Base-by-base conservation (phyloP, 1,284 basidiomycete species). In the Trametes polyzona region DNA sequence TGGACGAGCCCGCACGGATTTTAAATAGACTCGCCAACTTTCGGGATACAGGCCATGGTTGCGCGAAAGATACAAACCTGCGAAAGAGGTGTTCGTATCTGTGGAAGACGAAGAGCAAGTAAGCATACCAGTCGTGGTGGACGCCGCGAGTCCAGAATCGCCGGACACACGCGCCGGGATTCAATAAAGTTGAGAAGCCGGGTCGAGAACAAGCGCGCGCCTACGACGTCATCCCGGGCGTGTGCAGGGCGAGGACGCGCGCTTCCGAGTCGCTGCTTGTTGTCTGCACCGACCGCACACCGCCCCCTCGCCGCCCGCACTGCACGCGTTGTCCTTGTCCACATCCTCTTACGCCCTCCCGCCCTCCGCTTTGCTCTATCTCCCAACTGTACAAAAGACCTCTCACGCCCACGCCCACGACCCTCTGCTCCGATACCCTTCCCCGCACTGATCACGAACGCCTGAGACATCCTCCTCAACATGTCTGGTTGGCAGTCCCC, bases 401-500 rank as follows among this genome's bases (percentile, higher is more conserved):
- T n/a, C n/a, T n/a, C 26, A 14, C 41, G 26, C 19, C 29, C 24
- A 17, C 26, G 24, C 26, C 26, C n/a, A n/a, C n/a, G n/a, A n/a
- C n/a, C n/a, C n/a, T n/a, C n/a, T n/a, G n/a, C n/a, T n/a, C n/a
- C n/a, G n/a, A n/a, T n/a, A n/a, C n/a, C n/a, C n/a, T n/a, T n/a
- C n/a, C n/a, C n/a, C n/a, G n/a, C n/a, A n/a, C n/a, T 51, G 39
- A 53, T 47, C 40, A 50, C 54, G 8, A 5, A 8, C 12, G 17
- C 16, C 35, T 21, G 29, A 16, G 19, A 40, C 12, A 17, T 3
- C 41, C 26, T 32, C 11, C 3, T 37, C 32, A 14, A 14, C 19
- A 56, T 51, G 53, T 47, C 57, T 37, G 27, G 40, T 35, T 58
- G 56, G 48, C 55, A 55, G n/a, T 33, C 53, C 27, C 10, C 29